Evolutionary conservation across 106 monocot genomes (phyloP), one percentile per base, ranked within the genome.

Genomic region (Cymbidium sinense): DNA sequence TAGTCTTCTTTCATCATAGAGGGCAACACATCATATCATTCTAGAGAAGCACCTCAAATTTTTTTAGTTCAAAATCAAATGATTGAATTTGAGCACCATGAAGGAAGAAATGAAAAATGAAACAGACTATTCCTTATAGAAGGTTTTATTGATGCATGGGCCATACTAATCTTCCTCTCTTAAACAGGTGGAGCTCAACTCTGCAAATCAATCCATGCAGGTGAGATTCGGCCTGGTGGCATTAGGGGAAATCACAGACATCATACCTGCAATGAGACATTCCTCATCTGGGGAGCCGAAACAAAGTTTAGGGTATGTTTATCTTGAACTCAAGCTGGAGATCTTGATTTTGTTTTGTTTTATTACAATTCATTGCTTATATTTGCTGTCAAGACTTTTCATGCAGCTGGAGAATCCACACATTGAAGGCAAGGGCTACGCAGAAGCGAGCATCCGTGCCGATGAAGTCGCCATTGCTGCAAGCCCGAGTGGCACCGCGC

Each of bases 191-290:
- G 88, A 78, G 91, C 91, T 73, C 81, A 77, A 23, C 81, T 85
- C 34, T 91, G 91, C 79, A 78, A 77, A 70, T 91, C 91, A 51
- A 77, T 88, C 64, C 91, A 91, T 77, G 70, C 79, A 10, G 91
- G 91, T 29, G 88, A 89, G 81, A 91, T 91, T 43, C 77, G 75
- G 43, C 83, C 91, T 47, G 91, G 91, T 23, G 50, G 80, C 20
- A 36, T 88, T 34, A 84, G 91, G 70, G 88, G 91, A 70, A 91
- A 91, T 58, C 91, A 91, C 39, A 79, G 91, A 19, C 88, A 91
- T 72, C 84, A 85, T 18, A 73, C 79, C 58, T 88, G 91, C 86
- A 91, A 91, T 33, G 91, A 91, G 79, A 91, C 91, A 20, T 89
- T 91, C 34, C 51, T 91, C 62, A 80, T 91, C 7, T 91, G 88